Conservation (phyloP, 2,329 filamentous ascomycete genomes). For the Sporothrix variecibatus region DNA sequence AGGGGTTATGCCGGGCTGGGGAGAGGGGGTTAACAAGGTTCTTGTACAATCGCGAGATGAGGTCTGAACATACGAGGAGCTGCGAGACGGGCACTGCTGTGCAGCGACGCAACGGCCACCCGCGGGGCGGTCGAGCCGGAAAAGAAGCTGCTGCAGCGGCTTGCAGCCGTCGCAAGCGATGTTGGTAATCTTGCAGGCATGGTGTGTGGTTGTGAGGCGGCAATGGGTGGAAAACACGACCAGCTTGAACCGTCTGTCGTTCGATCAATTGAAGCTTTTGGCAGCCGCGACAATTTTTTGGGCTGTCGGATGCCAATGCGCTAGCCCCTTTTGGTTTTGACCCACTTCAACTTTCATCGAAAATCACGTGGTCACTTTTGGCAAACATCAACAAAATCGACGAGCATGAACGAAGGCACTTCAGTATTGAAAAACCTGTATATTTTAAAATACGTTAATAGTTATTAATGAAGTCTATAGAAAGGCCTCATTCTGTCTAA, state of each 20-base stretch:
- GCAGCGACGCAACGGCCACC: slow-evolving; percentile 26
- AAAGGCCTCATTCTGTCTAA: too few relatives aligned
- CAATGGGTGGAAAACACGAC: slow-evolving; percentile 3
- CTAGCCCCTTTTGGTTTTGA: background rate
- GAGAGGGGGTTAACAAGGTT: background rate
- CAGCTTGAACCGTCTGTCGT: background rate
- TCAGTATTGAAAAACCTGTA: background rate
- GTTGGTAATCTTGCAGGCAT: slow-evolving; percentile 32
- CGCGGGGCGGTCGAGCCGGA: slow-evolving; percentile 23
- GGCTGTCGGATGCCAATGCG: background rate
- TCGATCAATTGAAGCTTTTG: slow-evolving; percentile 14
- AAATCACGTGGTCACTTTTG: background rate
- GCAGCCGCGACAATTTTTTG: slow-evolving; percentile 16
- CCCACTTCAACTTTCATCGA: background rate
- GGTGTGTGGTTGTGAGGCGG: slow-evolving; percentile 18
- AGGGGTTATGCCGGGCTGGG: background rate
- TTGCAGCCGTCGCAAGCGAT: background rate
- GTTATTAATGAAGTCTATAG: too few relatives aligned
- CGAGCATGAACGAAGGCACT: background rate
- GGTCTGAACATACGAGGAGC: slow-evolving; percentile 17
- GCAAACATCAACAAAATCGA: background rate
- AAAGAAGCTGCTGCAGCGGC: slow-evolving; percentile 12
- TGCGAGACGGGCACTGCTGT: slow-evolving; percentile 25
- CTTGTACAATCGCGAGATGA: too few relatives aligned
- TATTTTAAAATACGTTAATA: background rate